Percentiles rank a stretch among this genome's conserved stretches.
phyloP scores from a whole-genome alignment of 441 rosid species.

The Mallotus japonicus region DNA sequence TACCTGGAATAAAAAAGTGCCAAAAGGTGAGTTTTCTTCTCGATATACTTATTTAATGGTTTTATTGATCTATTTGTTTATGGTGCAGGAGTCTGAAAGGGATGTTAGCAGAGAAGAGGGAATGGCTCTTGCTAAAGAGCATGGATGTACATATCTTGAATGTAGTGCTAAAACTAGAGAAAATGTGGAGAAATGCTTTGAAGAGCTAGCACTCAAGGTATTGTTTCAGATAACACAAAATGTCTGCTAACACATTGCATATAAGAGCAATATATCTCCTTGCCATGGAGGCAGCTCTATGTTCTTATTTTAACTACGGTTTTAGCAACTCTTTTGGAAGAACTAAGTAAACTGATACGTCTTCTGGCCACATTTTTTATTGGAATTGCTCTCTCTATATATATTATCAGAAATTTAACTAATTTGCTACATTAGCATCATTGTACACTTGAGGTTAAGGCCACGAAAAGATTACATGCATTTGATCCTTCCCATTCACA shows the following conservation, averaged over 20 bases:
- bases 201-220: conserved; percentile 60
- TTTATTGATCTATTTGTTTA: not conserved
- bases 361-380: not conserved
- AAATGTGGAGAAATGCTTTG: conserved; percentile 57
- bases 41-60: not conserved
- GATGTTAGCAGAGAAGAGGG: conserved; percentile 58
- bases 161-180: conserved; percentile 62
- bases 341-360: not conserved
- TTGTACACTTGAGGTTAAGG: too few species aligned
- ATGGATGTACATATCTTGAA: conserved; percentile 56
- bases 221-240: conserved; percentile 1
- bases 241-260: not conserved
- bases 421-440: not conserved
- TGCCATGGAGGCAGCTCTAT: not conserved
- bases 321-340: conserved; percentile 2
- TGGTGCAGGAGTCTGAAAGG: conserved; percentile 53
- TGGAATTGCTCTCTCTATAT: not conserved
- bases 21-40: not conserved
- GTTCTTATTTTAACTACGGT: not conserved
- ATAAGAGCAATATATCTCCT: not conserved
- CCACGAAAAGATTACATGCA: not conserved
- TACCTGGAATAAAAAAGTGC: not conserved
- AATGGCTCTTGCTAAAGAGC: conserved; percentile 49
- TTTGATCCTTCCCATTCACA: not conserved
- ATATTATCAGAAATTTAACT: not conserved